Percentiles rank a stretch among this genome's conserved stretches.
phyloP scores from a whole-genome alignment of 2,329 filamentous ascomycete species.

The Chaetomiaceae sp. region DNA sequence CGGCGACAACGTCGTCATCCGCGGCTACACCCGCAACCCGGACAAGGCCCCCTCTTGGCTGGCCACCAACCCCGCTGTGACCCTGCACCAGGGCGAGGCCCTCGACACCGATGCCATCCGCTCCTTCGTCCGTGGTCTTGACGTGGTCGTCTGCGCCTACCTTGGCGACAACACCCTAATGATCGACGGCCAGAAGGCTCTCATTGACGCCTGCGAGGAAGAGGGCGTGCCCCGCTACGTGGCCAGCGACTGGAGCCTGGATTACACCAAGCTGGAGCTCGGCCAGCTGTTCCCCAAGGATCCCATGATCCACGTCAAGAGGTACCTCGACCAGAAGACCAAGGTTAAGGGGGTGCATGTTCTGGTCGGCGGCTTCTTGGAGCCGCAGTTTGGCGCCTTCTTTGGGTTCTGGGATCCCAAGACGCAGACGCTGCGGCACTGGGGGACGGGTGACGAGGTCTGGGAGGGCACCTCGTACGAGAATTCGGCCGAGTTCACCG shows the following conservation, averaged over 20 bases:
- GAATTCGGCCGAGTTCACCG: slow-evolving; percentile 35
- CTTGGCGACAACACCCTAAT: slow-evolving; percentile 36
- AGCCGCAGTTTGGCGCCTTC: slow-evolving; percentile 29
- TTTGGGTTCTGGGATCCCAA: slow-evolving; percentile 13
- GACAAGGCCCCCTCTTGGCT: no score
- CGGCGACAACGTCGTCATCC: not conserved
- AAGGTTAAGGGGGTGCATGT: slow-evolving; percentile 37
- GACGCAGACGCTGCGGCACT: slow-evolving; percentile 27
- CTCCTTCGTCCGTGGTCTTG: slow-evolving; percentile 28
- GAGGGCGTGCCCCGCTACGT: slow-evolving; percentile 35
- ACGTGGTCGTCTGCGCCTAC: slow-evolving; percentile 38
- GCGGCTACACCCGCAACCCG: no score
- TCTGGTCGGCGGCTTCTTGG: slow-evolving; percentile 36
- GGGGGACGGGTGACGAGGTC: slow-evolving; percentile 34
- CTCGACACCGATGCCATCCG: slow-evolving; percentile 25
- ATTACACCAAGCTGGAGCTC: slow-evolving; percentile 35
- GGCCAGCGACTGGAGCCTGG: slow-evolving; percentile 35
- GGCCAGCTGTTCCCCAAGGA: slow-evolving; percentile 37
- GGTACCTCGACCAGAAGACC: slow-evolving; percentile 35
- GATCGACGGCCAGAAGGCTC: slow-evolving; percentile 37
- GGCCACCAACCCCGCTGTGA: not conserved
- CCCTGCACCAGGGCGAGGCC: slow-evolving; percentile 27
- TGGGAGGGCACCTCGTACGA: slow-evolving; percentile 36
- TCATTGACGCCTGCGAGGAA: slow-evolving; percentile 37
- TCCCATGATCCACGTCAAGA: slow-evolving; percentile 36